A percentile compares a stretch with the other conserved stretches of the same genome.
phyloP scores from a whole-genome alignment of 306 rosid genomes.

The Canavalia ensiformis region DNA sequence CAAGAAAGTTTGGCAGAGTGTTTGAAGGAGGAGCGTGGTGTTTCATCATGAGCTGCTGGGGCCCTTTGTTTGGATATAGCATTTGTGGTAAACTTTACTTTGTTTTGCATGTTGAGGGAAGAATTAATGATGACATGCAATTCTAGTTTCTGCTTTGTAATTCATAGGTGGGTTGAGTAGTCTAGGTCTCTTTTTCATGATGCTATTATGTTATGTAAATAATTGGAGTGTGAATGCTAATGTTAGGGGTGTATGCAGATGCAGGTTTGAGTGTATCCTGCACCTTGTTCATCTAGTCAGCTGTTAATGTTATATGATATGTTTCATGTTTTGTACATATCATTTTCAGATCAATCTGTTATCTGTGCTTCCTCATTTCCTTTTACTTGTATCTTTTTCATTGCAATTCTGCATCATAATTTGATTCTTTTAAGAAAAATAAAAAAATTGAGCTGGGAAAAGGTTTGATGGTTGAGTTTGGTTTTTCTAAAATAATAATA shows the following conservation, averaged over 20 bases:
- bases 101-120: constrained; percentile 60
- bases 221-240: constrained; percentile 50
- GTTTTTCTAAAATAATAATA: background rate
- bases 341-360: constrained; percentile 10
- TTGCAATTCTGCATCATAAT: background rate
- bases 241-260: background rate
- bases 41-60: constrained; percentile 59
- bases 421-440: background rate
- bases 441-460: background rate
- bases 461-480: background rate
- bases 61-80: constrained; percentile 45
- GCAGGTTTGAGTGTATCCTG: constrained; percentile 37
- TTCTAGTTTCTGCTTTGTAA: constrained; percentile 46
- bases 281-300: constrained; percentile 13
- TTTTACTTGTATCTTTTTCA: background rate
- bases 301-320: constrained; percentile 13
- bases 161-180: constrained; percentile 29
- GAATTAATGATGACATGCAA: constrained; percentile 42
- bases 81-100: constrained; percentile 52
- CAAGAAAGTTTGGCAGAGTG: constrained; percentile 53
- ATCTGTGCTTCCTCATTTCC: constrained; percentile 8
- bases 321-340: constrained; percentile 39
- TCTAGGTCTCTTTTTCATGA: constrained; percentile 38
- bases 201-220: constrained; percentile 50
- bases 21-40: constrained; percentile 44